Conservation (phyloP, 768 basidiomycete species). For the Auricularia cornea region DNA sequence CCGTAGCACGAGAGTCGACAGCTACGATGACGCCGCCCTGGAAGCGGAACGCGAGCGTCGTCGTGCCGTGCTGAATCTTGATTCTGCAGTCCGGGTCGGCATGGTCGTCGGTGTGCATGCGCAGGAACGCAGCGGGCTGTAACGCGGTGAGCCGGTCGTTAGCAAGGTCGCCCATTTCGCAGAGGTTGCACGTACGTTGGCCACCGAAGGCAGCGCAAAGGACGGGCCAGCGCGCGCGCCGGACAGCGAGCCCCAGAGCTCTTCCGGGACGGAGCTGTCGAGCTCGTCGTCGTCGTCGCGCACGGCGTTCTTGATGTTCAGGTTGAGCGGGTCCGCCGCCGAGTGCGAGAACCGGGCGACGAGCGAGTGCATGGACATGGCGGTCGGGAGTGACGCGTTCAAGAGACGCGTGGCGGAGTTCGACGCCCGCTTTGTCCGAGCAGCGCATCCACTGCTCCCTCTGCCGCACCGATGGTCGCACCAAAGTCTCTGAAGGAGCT, state of each 20-base stretch:
- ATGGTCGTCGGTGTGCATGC: constrained; percentile 90
- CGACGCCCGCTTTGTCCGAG: too few species aligned
- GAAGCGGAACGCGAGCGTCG: constrained; percentile 94
- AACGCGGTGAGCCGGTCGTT: too few species aligned
- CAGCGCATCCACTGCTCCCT: too few species aligned
- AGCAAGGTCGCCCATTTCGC: too few species aligned
- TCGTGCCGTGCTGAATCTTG: constrained; percentile 98
- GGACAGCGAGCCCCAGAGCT: constrained; percentile 77
- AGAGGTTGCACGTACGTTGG: constrained; percentile 51
- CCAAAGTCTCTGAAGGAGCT: constrained; percentile 56
- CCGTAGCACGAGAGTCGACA: constrained; percentile 96
- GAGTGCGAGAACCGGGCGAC: constrained; percentile 57
- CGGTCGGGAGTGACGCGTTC: background rate
- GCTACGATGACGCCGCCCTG: constrained; percentile 97
- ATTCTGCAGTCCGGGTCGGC: constrained; percentile 92
- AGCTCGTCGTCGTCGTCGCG: constrained; percentile 39
- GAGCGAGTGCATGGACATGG: constrained; percentile 56
- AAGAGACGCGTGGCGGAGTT: background rate
- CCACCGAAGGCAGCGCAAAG: constrained; percentile 63
- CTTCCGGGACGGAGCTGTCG: constrained; percentile 55
- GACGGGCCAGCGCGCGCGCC: constrained; percentile 74
- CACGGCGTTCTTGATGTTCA: constrained; percentile 39
- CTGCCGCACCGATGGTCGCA: too few species aligned
- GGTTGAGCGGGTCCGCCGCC: constrained; percentile 32
- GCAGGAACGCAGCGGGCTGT: constrained; percentile 85